Evolutionary conservation across 371 early-diverging fungal genomes (phyloP), one percentile per base, ranked within the genome.

Genomic region (Mucor sp.): DNA sequence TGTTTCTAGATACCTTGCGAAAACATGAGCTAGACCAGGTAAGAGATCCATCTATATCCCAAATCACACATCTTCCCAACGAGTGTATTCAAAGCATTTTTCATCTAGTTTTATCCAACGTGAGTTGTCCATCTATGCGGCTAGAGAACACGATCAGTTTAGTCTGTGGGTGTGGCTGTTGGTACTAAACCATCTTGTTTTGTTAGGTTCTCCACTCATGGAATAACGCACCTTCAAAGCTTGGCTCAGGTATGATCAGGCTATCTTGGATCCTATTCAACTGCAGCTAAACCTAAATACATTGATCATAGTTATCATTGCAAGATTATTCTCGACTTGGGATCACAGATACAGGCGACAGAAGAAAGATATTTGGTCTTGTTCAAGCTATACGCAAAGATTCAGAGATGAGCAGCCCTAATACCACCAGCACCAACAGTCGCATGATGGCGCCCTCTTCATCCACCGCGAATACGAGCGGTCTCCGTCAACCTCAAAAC

Each of bases 311-410:
- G 87, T 84, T 95, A 61, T 91, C 91, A 30, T 91, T 95, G 89
- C 91, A 91, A 74, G 94, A 94, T 79, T 95, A 93, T 77, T 85
- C 82, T 56, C 73, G 82, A 19, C 81, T 94, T 27, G 95, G 95
- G 12, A 91, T 95, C 21, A 88, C 87, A 28, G 83, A 86, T 50
- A 89, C 89, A 79, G 88, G 87, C 41, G 95, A 95, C 72, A 79
- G 94, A 41, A 90, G 91, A 66, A 79, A 89, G 70, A 85, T 85
- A 48, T 93, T 93, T 78, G 88, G 90, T 44, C 81, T 95, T 32
- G 91, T 93, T 50, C 79, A 79, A 55, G 50, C 73, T 35, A 68
- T 83, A 30, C 77, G 83, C 12, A 76, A 77, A 69, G 82, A 79
- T 15, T 41, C 71, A 19, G 50, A 67, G 33, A 64, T 68, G n/a